Percentiles rank a stretch among this genome's conserved stretches.
Conservation (phyloP, 805 yeast genomes). For the Priceomyces castillae region DNA sequence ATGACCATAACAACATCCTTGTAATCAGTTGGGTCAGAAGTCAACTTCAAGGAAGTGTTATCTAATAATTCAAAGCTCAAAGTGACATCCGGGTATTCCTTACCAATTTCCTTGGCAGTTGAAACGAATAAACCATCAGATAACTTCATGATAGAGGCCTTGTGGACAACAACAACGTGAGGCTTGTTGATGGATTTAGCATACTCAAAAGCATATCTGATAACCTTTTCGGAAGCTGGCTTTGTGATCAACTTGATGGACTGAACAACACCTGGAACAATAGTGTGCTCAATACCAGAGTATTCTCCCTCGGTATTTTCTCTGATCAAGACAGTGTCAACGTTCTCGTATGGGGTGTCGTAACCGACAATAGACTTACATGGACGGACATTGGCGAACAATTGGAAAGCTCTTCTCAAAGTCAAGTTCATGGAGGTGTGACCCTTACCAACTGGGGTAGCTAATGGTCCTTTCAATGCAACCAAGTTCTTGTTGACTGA, state of each 20-base stretch:
- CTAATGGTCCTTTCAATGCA: slow-evolving; percentile 97
- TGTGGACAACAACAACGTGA: slow-evolving; percentile 92
- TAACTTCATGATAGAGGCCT: slow-evolving; percentile 96
- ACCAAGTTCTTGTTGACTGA: slow-evolving; percentile 90
- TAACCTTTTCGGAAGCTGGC: slow-evolving; percentile 94
- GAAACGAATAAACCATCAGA: slow-evolving; percentile 96
- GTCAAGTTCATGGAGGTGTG: slow-evolving; percentile 97
- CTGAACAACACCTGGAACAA: slow-evolving; percentile 98
- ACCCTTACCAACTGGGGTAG: slow-evolving; percentile 98
- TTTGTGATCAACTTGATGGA: slow-evolving; percentile 95
- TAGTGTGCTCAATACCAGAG: slow-evolving; percentile 98
- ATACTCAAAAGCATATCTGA: slow-evolving; percentile 95
- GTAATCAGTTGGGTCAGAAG: slow-evolving; percentile 85
- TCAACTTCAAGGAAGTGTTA: slow-evolving; percentile 89
- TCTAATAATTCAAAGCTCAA: slow-evolving; percentile 87
- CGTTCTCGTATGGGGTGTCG: slow-evolving; percentile 86
- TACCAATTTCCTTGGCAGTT: slow-evolving; percentile 83
- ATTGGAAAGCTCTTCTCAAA: slow-evolving; percentile 91
- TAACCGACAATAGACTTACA: slow-evolving; percentile 91
- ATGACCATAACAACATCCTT: slow-evolving; percentile 90
- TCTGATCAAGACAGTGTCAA: slow-evolving; percentile 93
- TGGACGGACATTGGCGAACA: slow-evolving; percentile 97
- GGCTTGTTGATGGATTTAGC: slow-evolving; percentile 86
- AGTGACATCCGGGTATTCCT: slow-evolving; percentile 88
- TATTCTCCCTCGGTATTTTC: slow-evolving; percentile 99